Conservation (phyloP, 2,329 filamentous ascomycete genomes). For the Gaeumannomyces sp. region DNA sequence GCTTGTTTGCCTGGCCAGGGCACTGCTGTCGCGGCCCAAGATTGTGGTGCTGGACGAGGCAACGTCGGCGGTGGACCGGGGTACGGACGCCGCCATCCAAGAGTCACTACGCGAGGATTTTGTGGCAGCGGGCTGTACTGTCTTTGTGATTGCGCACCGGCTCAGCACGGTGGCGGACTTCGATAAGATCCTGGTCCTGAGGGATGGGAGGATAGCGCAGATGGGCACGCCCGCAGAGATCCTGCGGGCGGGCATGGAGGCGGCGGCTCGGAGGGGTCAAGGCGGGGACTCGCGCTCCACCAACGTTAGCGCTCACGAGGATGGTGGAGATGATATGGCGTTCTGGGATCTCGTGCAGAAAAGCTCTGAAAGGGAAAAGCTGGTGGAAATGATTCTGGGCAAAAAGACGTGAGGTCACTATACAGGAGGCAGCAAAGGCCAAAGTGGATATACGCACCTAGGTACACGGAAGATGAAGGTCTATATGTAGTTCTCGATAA, state of each 20-base stretch:
- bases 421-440: neutral
- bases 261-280: constrained; percentile 11
- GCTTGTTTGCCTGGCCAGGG: constrained; percentile 41
- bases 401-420: constrained; percentile 3
- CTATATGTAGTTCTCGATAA: no score
- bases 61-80: constrained; percentile 46
- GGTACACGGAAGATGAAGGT: no score
- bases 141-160: constrained; percentile 36
- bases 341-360: constrained; percentile 26
- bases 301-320: neutral
- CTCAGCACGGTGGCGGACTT: constrained; percentile 43
- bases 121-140: constrained; percentile 46
- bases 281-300: neutral
- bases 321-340: constrained; percentile 16
- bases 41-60: constrained; percentile 37
- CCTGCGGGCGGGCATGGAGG: constrained; percentile 30
- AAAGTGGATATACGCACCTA: no score
- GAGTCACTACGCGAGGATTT: constrained; percentile 42
- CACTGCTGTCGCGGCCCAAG: constrained; percentile 34
- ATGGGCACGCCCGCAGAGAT: constrained; percentile 31
- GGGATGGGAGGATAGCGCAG: constrained; percentile 41
- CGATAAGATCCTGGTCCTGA: constrained; percentile 43
- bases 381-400: constrained; percentile 24
- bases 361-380: constrained; percentile 23
- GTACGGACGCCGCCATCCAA: constrained; percentile 53